Percentiles rank a stretch among this genome's conserved stretches.
Conservation (phyloP, 1,139 yeast species). For the Suhomyces terraborum region DNA sequence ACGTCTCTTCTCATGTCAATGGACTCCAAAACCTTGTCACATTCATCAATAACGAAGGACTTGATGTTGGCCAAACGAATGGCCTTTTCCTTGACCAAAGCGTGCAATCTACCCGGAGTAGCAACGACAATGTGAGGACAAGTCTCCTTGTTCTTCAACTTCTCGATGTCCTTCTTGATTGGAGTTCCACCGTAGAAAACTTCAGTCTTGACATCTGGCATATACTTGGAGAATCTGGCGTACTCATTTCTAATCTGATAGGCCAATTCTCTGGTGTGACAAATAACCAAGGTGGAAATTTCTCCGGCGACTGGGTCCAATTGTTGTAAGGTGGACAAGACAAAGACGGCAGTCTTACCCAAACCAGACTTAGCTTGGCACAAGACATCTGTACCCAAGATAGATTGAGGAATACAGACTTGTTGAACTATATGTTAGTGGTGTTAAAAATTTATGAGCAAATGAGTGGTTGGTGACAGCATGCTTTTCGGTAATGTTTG, state of each 20-base stretch:
- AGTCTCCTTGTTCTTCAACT: constrained; percentile 88
- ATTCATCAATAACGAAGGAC: constrained; percentile 95
- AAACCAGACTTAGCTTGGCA: constrained; percentile 99
- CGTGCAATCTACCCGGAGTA: constrained; percentile 97
- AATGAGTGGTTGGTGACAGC: not conserved
- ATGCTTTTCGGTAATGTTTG: not conserved
- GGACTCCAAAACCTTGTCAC: constrained; percentile 95
- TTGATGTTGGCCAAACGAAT: constrained; percentile 87
- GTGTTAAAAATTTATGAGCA: not conserved
- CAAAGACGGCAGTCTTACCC: constrained; percentile 98
- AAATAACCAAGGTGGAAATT: constrained; percentile 87
- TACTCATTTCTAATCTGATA: constrained; percentile 98
- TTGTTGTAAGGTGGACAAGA: constrained; percentile 93
- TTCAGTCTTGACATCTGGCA: constrained; percentile 97
- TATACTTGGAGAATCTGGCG: constrained; percentile 95
- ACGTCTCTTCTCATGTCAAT: constrained; percentile 98
- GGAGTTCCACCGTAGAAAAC: constrained; percentile 97
- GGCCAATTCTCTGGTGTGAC: constrained; percentile 98
- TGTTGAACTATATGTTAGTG: constrained; percentile 74
- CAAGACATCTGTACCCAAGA: constrained; percentile 94
- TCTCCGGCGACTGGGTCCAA: constrained; percentile 98
- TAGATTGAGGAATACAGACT: constrained; percentile 97
- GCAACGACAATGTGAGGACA: constrained; percentile 97
- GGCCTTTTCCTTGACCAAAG: constrained; percentile 87
- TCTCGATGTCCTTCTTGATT: constrained; percentile 81